Base-by-base conservation (phyloP, 2,329 filamentous ascomycete genomes). In the Ilyonectria sp. region DNA sequence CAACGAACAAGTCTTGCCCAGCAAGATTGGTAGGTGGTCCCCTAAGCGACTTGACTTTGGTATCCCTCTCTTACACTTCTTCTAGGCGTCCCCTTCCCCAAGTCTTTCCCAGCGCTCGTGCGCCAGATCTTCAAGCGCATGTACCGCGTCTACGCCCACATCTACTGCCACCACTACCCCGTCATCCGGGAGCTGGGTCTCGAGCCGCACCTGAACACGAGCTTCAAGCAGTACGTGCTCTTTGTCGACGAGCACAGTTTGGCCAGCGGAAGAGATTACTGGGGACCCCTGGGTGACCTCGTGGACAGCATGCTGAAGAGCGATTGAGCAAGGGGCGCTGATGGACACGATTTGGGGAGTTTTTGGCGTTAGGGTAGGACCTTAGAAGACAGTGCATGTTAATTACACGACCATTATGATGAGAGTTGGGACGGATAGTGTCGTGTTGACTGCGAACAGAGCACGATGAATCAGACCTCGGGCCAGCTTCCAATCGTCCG, bases 111-210 rank as follows among this genome's bases (percentile, higher is more conserved):
- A 8, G 86, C 91, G 63, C 91, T 97, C 63, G 91, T 98, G 70
- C 93, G 94, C 74, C 95, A 98, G 83, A 94, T 99, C 80, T 98
- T 98, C 90, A 99, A 99, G 88, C 93, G 96, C 79, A 92, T 99
- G 85, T 99, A 98, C 84, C 93, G 96, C 74, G 95, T 99, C 69
- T 99, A 99, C 81, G 96, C 96, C 49, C 96, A 99, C 84, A 97
- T 99, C 76, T 99, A 99, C 89, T 99, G 97, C 86, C 96, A 99
- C 83, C 96, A 99, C 85, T 99, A 99, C 83, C 95, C 95, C 40
- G 95, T 99, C 73, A 92, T 99, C 74, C 93, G 97, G 66, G 94
- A 98, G 80, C 89, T 99, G 44, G 96, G 96, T 23, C 89, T 99
- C 65, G 96, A 99, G 83, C 95, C 97, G 50, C 96, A 99, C 82